Conservation (phyloP, 148 eudicot species). For the Linanthus parryae region DNA sequence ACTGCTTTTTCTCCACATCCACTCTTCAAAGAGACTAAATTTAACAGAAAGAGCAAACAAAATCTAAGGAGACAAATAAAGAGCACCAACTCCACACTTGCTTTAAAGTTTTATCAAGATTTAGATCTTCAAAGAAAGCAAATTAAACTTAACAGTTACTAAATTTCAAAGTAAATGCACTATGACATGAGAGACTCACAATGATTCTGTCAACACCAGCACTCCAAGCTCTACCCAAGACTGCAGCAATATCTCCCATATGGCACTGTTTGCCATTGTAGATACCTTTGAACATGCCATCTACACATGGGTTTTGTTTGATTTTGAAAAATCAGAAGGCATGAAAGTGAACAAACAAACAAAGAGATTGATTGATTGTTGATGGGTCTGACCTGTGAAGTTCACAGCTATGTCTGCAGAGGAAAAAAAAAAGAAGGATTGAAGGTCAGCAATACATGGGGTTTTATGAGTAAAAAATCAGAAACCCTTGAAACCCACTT, state of each 20-base stretch:
- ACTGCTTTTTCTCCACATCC: too few species aligned
- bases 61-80: too few species aligned
- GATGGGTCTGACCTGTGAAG: conserved; percentile 68
- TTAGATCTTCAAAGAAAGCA: too few species aligned
- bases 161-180: too few species aligned
- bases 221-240: conserved; percentile 77
- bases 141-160: too few species aligned
- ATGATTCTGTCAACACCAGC: conserved; percentile 91
- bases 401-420: conserved; percentile 89
- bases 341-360: not conserved
- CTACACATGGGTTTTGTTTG: conserved; percentile 25
- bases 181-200: conserved; percentile 32
- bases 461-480: too few species aligned
- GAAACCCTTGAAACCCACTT: too few species aligned
- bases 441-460: too few species aligned
- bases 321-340: not conserved
- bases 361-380: conserved; percentile 3
- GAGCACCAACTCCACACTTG: too few species aligned
- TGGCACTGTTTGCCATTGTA: conserved; percentile 73
- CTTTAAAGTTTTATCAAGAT: too few species aligned
- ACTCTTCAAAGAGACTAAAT: too few species aligned
- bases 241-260: conserved; percentile 40
- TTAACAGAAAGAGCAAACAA: too few species aligned
- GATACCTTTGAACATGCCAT: conserved; percentile 89
- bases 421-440: not conserved